These are phyloP conservation scores for Panicum miliaceum DNA, from an alignment of 176 grass and related monocot genomes.

Conservation along the genomic window DNA sequence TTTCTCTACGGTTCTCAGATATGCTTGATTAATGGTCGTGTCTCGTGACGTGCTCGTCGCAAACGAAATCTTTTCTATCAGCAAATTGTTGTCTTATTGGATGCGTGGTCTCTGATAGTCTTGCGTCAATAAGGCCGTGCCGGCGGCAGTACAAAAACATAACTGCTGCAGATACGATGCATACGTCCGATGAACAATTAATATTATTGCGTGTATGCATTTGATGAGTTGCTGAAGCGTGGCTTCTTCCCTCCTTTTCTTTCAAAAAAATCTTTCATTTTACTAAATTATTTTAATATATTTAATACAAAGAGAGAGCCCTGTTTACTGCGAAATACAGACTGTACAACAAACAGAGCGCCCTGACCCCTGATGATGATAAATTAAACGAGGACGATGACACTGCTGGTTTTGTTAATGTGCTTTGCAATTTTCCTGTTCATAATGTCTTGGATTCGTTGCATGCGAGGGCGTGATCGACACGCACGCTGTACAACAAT, in stretches of 20 bases:
- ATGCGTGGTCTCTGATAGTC: not conserved
- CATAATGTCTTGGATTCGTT: constrained; percentile 32
- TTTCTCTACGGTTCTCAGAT: constrained; percentile 27
- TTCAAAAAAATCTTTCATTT: not conserved
- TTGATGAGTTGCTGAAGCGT: constrained; percentile 44
- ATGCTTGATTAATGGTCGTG: constrained; percentile 45
- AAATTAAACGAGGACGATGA: not conserved
- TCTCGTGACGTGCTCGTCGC: constrained; percentile 24
- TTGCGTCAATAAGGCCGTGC: not conserved
- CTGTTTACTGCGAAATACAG: not conserved
- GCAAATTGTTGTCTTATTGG: not conserved
- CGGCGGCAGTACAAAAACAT: constrained; percentile 36
- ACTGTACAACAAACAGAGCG: not conserved
- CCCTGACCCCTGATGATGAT: not conserved
- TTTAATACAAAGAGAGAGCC: not conserved
- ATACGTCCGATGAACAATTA: not conserved
- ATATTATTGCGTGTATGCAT: constrained; percentile 4
- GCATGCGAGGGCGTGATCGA: constrained; percentile 20
- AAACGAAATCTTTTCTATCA: constrained; percentile 20
- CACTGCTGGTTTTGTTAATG: constrained; percentile 31
- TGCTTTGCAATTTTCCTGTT: not conserved
- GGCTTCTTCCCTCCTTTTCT: no score
- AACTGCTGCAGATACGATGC: constrained; percentile 6
- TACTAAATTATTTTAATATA: not conserved
- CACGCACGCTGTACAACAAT: constrained; percentile 26